Evolutionary conservation across 2,329 filamentous ascomycete species (phyloP), one percentile per base, ranked within the genome.

Genomic region (Cytospora mali): DNA sequence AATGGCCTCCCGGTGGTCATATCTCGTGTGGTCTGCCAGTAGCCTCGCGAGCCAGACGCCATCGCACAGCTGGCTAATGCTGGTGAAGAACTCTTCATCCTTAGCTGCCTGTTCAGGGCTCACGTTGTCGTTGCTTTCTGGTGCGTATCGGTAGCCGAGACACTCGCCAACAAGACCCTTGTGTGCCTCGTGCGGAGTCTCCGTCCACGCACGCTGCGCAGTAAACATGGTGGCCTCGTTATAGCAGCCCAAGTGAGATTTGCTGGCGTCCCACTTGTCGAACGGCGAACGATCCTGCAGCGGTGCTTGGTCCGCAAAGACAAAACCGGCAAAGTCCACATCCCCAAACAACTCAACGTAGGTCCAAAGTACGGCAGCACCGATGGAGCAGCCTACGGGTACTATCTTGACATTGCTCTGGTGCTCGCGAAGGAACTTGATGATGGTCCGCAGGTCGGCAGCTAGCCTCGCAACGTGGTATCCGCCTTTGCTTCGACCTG

Each of bases 391-490:
- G 10, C 76, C 76, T 0, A 77, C 73, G 11, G 72, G 70, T 0
- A 77, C 66, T 51, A 77, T 66, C 3, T 65, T 65, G 27, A 66
- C 23, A 18, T 13, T 11, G 48, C 50, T 2, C 57, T 56, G 28
- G 62, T 39, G 39, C 13, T 51, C 35, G 18, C 62, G 69, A 1
- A 77, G 68, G 52, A 72, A 69, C 1, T 55, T 42, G 46, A 78
- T 57, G 1, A 78, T 66, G 35, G 71, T 67, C 16, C 67, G 68
- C 23, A 78, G 67, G 62, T 78, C 76, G 21, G 71, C 68, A n/a
- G 76, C 76, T 1, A 78, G 71, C 5, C 76, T 74, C 46, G 76
- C 75, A 39, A 78, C 74, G 67, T 78, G 76, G 66, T 76, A 77
- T 1, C 76, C 75, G 27, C 75, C 75, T 4, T 60, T 57, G 29